A percentile compares a stretch with the other conserved stretches of the same genome.
Evolutionary conservation across 495 filamentous ascomycete genomes (phyloP).

Genomic region (Lophiostoma macrostomum): DNA sequence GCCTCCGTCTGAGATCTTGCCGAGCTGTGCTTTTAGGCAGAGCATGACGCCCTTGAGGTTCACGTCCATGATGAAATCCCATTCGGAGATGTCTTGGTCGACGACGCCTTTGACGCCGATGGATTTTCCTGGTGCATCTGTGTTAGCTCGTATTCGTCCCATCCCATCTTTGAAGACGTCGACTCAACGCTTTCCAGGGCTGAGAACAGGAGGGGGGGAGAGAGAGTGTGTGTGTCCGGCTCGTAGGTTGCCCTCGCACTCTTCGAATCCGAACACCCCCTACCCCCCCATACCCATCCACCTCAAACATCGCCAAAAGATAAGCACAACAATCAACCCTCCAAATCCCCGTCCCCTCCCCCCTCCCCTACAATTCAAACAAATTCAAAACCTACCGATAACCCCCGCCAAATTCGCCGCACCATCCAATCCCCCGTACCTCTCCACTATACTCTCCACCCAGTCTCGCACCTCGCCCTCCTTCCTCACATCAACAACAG

Average conservation of each 20-base stretch:
- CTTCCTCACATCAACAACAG: constrained; percentile 15
- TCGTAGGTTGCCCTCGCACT: background rate
- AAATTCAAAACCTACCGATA: constrained; percentile 33
- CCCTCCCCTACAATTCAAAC: too few species aligned
- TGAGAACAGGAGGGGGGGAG: too few species aligned
- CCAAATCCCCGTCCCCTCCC: too few species aligned
- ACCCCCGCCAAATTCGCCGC: constrained; percentile 59
- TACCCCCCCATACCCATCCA: too few species aligned
- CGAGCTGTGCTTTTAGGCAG: constrained; percentile 30
- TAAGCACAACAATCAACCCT: too few species aligned
- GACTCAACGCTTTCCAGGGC: too few species aligned
- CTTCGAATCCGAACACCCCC: too few species aligned
- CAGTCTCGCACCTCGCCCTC: constrained; percentile 7
- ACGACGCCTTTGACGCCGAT: constrained; percentile 39
- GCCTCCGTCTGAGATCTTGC: constrained; percentile 8
- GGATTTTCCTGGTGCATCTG: constrained; percentile 26
- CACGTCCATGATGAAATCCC: constrained; percentile 36
- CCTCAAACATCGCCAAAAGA: too few species aligned
- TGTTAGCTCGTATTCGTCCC: too few species aligned
- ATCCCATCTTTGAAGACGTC: too few species aligned
- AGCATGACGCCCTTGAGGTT: constrained; percentile 40
- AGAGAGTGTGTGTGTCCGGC: background rate
- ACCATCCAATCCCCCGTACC: constrained; percentile 49
- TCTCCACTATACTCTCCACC: constrained; percentile 8
- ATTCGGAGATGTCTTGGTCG: constrained; percentile 37